A percentile compares a stretch with the other conserved stretches of the same genome.
phyloP scores from a whole-genome alignment of 2,329 filamentous ascomycete genomes.

The Aspergillus udagawae region DNA sequence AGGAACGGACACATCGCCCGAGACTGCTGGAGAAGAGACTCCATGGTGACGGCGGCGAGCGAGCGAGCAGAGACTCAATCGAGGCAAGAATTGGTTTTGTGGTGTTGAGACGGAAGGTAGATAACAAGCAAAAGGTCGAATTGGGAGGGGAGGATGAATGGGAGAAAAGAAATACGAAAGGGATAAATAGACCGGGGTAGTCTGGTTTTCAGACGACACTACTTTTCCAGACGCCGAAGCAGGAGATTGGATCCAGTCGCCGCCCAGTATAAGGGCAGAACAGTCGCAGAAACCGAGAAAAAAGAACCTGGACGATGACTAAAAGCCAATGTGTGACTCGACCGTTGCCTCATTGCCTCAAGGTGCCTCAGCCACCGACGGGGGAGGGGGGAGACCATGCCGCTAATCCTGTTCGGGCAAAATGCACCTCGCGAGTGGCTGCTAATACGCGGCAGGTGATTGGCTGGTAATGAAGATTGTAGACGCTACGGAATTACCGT shows the following conservation, averaged over 20 bases:
- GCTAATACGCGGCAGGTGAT: not conserved
- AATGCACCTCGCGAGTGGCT: not conserved
- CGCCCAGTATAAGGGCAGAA: not conserved
- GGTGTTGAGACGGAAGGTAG: not conserved
- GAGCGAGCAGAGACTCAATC: conserved; percentile 1
- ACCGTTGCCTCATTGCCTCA: no score
- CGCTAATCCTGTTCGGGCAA: not conserved
- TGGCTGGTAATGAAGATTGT: not conserved
- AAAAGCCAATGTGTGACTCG: no score
- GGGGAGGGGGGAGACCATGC: no score
- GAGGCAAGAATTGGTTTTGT: not conserved
- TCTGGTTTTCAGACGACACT: not conserved
- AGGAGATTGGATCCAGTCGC: not conserved
- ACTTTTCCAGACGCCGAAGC: not conserved
- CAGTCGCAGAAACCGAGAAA: not conserved
- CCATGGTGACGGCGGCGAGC: conserved; percentile 56
- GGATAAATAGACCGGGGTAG: not conserved
- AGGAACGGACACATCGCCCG: conserved; percentile 97
- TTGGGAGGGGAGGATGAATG: conserved; percentile 10
- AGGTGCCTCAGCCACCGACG: not conserved
- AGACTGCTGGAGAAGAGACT: conserved; percentile 90
- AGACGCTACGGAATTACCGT: not conserved
- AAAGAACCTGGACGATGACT: not conserved
- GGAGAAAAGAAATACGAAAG: conserved; percentile 3
- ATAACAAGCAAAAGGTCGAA: not conserved